Evolutionary conservation across 768 basidiomycete species (phyloP), one percentile per base, ranked within the genome.

Genomic region (Nevesoporus exiguus): DNA sequence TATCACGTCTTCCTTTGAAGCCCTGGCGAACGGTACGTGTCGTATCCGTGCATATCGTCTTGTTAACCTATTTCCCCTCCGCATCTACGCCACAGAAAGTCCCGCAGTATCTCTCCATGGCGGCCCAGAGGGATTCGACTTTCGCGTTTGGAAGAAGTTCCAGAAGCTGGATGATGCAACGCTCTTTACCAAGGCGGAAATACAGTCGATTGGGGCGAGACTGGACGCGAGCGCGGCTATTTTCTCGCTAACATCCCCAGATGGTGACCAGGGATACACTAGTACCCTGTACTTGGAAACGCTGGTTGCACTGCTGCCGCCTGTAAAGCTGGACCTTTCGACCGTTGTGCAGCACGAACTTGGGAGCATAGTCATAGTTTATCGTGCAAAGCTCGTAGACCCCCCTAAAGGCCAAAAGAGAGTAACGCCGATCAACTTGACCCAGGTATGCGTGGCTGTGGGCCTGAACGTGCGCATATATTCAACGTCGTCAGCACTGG

Each of bases 361-460:
- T n/a, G 88, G 88, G 13, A 84, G 83, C 60, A 73, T 88, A 37
- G 73, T 83, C 6, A 68, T 90, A 11, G 76, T 86, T 13, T 91
- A 91, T 64, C 77, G 88, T 24, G 86, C 86, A 6, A 85, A 80
- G 65, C 69, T 90, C n/a, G 54, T 72, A 19, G 78, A 81, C 29
- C 73, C 71, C 29, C 69, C 67, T 10, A 71, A 71, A 27, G 54
- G 58, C 8, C 41, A 69, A 64, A 61, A 76, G 74, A 55, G 61
- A 60, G 84, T 90, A 5, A 89, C 87, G 5, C 87, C 88, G 0
- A 74, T 90, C 47, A 91, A 91, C 63, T 68, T 90, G 14, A 88
- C 88, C 7, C 87, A 89, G 79, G 86, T 86, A 60, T 34, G 76
- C 55, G 55, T 41, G 51, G 3, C 15, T n/a, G 22, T 5, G 40